Conservation (phyloP, 768 basidiomycete genomes). For the Termitomyces sp. region DNA sequence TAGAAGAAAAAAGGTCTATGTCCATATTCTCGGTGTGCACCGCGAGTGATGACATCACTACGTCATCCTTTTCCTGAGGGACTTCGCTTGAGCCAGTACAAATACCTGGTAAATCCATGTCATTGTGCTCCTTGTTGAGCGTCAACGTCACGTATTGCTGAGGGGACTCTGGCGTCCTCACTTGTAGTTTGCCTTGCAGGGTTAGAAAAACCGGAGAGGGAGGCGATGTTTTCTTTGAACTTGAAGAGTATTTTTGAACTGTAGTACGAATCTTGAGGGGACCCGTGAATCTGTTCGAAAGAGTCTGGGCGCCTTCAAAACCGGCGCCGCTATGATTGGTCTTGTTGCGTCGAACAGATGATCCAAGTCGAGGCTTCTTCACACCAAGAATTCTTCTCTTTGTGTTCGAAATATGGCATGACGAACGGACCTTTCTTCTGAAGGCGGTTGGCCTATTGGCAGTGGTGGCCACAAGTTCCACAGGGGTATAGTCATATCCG, state of each 20-base stretch:
- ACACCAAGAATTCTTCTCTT: neutral
- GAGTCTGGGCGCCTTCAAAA: neutral
- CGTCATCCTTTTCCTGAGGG: neutral
- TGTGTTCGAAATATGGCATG: neutral
- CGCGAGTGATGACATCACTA: neutral
- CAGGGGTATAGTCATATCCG: conserved; percentile 8
- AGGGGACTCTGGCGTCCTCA: neutral
- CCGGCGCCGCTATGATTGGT: neutral
- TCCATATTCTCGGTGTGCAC: neutral
- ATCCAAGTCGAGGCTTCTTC: neutral
- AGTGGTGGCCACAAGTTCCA: neutral
- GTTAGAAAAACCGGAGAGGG: neutral
- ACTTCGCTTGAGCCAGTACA: neutral
- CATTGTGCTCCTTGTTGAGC: neutral
- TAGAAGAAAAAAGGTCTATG: neutral
- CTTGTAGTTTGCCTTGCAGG: neutral
- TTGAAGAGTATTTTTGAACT: neutral
- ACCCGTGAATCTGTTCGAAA: neutral
- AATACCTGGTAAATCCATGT: neutral
- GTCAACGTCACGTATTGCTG: neutral
- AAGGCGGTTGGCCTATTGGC: neutral
- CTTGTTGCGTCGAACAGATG: neutral
- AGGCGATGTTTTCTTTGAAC: neutral
- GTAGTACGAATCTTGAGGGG: neutral
- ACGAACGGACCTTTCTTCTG: neutral